These are phyloP conservation scores for Carallia brachiata DNA, from an alignment of 345 rosid species.

Conservation along the genomic window DNA sequence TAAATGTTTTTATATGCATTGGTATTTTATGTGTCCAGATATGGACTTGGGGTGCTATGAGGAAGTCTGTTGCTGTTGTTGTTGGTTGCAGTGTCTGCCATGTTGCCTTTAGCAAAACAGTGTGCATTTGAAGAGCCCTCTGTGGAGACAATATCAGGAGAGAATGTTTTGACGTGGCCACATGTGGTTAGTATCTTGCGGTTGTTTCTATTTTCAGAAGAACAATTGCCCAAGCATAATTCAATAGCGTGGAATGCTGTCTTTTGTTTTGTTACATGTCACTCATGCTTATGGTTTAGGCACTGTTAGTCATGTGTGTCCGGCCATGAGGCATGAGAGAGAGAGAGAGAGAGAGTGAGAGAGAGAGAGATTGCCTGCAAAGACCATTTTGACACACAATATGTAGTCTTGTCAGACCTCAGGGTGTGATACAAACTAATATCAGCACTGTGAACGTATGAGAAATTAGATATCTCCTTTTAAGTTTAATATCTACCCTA, in stretches of 20 bases:
- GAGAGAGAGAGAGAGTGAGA: too few species aligned
- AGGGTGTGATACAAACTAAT: too few species aligned
- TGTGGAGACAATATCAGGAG: constrained; percentile 85
- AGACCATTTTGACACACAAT: too few species aligned
- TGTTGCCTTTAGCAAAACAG: constrained; percentile 91
- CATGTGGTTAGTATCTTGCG: constrained; percentile 62
- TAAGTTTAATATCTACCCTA: too few species aligned
- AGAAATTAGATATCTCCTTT: too few species aligned
- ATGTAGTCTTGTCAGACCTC: too few species aligned
- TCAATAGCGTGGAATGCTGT: too few species aligned
- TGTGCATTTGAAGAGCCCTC: constrained; percentile 96
- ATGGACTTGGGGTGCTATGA: constrained; percentile 9
- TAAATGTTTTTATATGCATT: background rate
- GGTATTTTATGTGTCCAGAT: background rate
- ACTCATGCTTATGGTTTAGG: background rate
- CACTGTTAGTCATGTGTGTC: background rate
- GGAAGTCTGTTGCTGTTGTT: constrained; percentile 7
- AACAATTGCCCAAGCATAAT: too few species aligned
- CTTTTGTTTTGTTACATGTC: background rate
- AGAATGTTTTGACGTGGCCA: constrained; percentile 91
- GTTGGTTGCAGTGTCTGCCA: constrained; percentile 83
- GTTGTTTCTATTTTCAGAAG: background rate
- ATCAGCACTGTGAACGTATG: too few species aligned
- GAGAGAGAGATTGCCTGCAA: too few species aligned
- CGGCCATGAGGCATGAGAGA: too few species aligned